These are phyloP conservation scores for Apiotrichum laibachii DNA, from an alignment of 1,284 basidiomycete genomes.

Conservation along the genomic window DNA sequence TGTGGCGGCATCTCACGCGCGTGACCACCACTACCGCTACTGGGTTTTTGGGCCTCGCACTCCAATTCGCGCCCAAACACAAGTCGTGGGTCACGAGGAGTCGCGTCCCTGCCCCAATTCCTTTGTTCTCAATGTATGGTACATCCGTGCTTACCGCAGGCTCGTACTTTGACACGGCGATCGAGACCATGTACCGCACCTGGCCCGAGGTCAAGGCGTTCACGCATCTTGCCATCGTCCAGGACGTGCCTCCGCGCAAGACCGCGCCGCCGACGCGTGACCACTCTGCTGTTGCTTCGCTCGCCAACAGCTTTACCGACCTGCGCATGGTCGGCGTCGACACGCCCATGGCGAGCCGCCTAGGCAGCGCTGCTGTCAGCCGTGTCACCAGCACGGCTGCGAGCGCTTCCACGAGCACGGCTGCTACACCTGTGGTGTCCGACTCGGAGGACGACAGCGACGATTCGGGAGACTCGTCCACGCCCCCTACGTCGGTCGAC, in stretches of 20 bases:
- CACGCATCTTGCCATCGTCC: slow-evolving; percentile 49
- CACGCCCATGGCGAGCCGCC: background rate
- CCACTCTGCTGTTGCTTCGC: slow-evolving; percentile 11
- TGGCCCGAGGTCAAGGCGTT: slow-evolving; percentile 53
- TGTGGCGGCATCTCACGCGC: background rate
- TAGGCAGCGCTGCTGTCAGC: slow-evolving; percentile 3
- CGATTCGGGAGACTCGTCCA: slow-evolving; percentile 25
- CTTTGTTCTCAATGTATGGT: background rate
- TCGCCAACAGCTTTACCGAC: slow-evolving; percentile 15
- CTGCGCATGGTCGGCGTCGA: slow-evolving; percentile 16
- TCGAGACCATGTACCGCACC: slow-evolving; percentile 42
- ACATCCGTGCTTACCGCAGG: slow-evolving; percentile 23
- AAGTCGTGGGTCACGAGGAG: background rate
- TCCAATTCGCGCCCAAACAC: background rate
- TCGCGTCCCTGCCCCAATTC: background rate
- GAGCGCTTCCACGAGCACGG: background rate
- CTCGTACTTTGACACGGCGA: slow-evolving; percentile 52
- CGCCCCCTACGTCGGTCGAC: slow-evolving; percentile 37
- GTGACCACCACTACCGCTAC: background rate
- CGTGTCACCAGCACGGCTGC: background rate
- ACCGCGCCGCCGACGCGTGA: slow-evolving; percentile 39
- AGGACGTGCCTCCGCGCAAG: slow-evolving; percentile 48
- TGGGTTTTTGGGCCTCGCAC: background rate
- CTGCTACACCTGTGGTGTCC: slow-evolving; percentile 13
- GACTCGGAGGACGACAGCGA: slow-evolving; percentile 13